Base-by-base conservation (phyloP, 495 filamentous ascomycete genomes). In the Tuber borchii region DNA sequence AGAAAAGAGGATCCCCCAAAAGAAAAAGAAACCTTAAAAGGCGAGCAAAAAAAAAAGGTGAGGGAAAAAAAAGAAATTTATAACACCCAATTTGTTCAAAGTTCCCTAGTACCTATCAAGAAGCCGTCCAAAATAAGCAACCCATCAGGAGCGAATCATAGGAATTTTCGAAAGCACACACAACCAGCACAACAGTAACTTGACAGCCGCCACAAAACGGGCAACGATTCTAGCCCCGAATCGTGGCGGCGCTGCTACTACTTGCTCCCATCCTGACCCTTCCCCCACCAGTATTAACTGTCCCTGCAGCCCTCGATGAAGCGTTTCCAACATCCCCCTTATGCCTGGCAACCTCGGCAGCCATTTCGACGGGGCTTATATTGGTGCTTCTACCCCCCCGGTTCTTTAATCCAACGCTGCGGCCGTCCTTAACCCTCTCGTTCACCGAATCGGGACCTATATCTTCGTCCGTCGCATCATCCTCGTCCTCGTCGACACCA, bases 401-500 rank as follows among this genome's bases (percentile, higher is more conserved):
- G 26, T 65, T 71, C 8, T 69, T 70, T 46, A 22, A 42, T 43
- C 77, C 76, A n/a, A 68, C 76, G 7, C 43, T 74, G 7, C 77
- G 70, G 20, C 69, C 70, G 17, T 74, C 65, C 37, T 44, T 78
- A 44, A 70, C 73, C 22, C 78, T 79, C 71, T 77, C 78, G 73
- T 79, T 79, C 70, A 79, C 78, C n/a, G 78, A 79, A 73, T 79
- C 78, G 19, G 78, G 78, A 2, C 78, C 78, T 26, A 77, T 79
- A 43, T 79, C 78, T 42, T 79, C 78, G 69, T 79, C 78, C 45
- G 78, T 79, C 46, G 77, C 76, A 79, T 79, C 78, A 42, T 79
- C 78, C 65, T 79, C 78, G 45, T 79, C 78, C 70, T 79, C 72
- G 7, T 65, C 56, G 14, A 12, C 26, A 34, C 74, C 73, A 16